These are phyloP conservation scores for Lentithecium fluviatile DNA, from an alignment of 495 filamentous ascomycete genomes.

Conservation along the genomic window DNA sequence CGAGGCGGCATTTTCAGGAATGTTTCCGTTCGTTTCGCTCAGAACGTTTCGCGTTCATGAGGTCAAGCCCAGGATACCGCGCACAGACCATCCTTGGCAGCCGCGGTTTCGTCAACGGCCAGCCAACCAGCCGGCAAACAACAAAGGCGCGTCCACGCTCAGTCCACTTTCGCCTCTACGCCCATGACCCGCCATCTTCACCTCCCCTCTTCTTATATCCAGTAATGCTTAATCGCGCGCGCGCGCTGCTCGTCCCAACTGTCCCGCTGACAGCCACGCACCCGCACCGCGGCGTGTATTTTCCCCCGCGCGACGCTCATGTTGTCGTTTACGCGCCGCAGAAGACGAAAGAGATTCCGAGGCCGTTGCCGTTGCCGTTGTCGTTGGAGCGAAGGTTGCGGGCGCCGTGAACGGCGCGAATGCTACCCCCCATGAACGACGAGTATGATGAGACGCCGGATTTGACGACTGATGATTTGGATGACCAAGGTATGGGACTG, in stretches of 20 bases:
- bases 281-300: too few species aligned
- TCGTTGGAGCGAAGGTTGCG: too few species aligned
- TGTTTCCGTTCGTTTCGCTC: too few species aligned
- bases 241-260: slow-evolving; percentile 18
- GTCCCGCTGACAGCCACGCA: not conserved
- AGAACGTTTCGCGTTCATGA: slow-evolving; percentile 23
- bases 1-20: slow-evolving; percentile 37
- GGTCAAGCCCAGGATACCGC: not conserved
- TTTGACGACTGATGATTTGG: slow-evolving; percentile 27
- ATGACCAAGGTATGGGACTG: slow-evolving; percentile 60
- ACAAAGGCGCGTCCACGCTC: slow-evolving; percentile 29
- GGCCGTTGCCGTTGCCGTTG: slow-evolving; percentile 21
- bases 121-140: slow-evolving; percentile 15
- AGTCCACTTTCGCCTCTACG: not conserved
- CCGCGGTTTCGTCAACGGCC: not conserved
- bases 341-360: slow-evolving; percentile 11
- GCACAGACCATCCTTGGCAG: slow-evolving; percentile 21
- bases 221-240: slow-evolving; percentile 33
- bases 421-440: slow-evolving; percentile 36
- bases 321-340: slow-evolving; percentile 26
- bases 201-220: slow-evolving; percentile 17
- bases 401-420: too few species aligned
- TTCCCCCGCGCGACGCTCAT: slow-evolving; percentile 42
- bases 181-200: too few species aligned
- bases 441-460: slow-evolving; percentile 7